Conservation (phyloP, 495 filamentous ascomycete species). For the Cladorrhinum samala region DNA sequence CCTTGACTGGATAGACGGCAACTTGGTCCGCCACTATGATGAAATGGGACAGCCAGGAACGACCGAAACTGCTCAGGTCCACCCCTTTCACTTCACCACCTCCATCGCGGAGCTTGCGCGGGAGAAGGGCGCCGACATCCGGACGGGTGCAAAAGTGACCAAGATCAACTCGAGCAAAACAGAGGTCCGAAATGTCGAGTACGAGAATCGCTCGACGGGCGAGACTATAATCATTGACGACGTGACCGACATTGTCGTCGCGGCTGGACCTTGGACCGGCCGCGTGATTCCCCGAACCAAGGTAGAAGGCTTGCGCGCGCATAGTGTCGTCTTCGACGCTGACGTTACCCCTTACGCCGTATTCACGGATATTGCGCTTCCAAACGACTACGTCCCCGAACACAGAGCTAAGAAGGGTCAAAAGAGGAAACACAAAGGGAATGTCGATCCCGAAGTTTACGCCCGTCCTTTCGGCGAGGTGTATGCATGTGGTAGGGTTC, state of each 20-base stretch:
- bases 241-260: slow-evolving; percentile 75
- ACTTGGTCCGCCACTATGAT: slow-evolving; percentile 62
- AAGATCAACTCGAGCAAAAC: slow-evolving; percentile 44
- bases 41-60: slow-evolving; percentile 70
- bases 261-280: slow-evolving; percentile 88
- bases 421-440: slow-evolving; percentile 49
- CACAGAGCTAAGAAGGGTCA: slow-evolving; percentile 39
- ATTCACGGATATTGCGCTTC: slow-evolving; percentile 83
- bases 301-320: slow-evolving; percentile 76
- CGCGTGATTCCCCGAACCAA: slow-evolving; percentile 67
- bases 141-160: slow-evolving; percentile 54
- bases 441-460: slow-evolving; percentile 87
- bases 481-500: slow-evolving; percentile 65
- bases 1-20: slow-evolving; percentile 77
- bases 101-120: slow-evolving; percentile 75
- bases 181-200: slow-evolving; percentile 64
- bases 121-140: slow-evolving; percentile 66
- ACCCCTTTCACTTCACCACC: slow-evolving; percentile 88
- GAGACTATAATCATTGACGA: slow-evolving; percentile 50
- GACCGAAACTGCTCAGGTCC: slow-evolving; percentile 80
- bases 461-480: slow-evolving; percentile 81
- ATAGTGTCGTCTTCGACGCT: slow-evolving; percentile 78
- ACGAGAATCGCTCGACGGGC: slow-evolving; percentile 56
- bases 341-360: slow-evolving; percentile 82
- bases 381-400: slow-evolving; percentile 47